Evolutionary conservation across 176 grass and related monocot species (phyloP).

Genomic region (Eragrostis nindensis): DNA sequence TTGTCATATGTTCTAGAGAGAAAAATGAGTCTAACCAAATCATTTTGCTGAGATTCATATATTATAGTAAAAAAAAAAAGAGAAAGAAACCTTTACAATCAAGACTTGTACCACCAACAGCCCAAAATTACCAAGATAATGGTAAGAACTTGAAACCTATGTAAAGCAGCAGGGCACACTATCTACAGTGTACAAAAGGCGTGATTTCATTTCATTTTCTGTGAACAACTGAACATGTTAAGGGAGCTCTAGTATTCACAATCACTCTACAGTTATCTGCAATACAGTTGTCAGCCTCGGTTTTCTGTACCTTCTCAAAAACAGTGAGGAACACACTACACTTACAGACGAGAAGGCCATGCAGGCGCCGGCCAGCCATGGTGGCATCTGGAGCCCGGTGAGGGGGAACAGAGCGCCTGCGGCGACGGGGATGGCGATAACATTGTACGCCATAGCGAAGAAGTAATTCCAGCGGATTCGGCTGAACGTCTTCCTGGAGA

Average conservation of each 20-base stretch:
- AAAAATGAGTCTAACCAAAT: too few species aligned
- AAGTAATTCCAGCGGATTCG: constrained; percentile 98
- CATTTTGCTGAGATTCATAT: neutral
- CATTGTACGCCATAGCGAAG: constrained; percentile 93
- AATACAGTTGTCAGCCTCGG: constrained; percentile 86
- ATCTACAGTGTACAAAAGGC: neutral
- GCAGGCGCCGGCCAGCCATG: constrained; percentile 92
- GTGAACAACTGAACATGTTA: constrained; percentile 44
- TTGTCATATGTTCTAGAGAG: too few species aligned
- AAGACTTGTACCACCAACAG: neutral
- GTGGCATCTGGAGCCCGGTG: constrained; percentile 82
- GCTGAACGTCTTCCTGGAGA: constrained; percentile 91
- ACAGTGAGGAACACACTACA: constrained; percentile 86
- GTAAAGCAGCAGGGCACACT: neutral
- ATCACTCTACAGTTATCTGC: constrained; percentile 95
- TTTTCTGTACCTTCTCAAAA: constrained; percentile 90
- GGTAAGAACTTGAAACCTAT: neutral
- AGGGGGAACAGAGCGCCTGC: constrained; percentile 81
- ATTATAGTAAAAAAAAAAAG: neutral
- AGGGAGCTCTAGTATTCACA: constrained; percentile 40
- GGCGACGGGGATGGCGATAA: constrained; percentile 75
- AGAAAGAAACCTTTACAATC: neutral
- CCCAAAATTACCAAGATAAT: neutral
- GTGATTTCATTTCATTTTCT: constrained; percentile 32
- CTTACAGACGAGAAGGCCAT: constrained; percentile 95